Percentiles rank a stretch among this genome's conserved stretches.
phyloP scores from a whole-genome alignment of 352 stramenopile genomes.

The Phytophthora crassamura region DNA sequence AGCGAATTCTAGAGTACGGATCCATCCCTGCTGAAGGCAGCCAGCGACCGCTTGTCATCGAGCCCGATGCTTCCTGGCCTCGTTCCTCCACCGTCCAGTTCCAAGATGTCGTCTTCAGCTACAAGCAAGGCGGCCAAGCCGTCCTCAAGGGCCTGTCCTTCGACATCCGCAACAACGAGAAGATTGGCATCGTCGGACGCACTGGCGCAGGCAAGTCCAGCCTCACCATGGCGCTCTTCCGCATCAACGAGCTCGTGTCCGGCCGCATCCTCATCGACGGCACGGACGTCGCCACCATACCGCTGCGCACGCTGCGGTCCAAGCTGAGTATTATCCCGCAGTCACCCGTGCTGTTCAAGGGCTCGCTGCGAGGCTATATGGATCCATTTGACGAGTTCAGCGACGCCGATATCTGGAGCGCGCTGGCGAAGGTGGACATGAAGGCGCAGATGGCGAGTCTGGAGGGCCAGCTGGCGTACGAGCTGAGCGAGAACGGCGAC shows the following conservation, averaged over 20 bases:
- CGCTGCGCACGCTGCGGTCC: conserved; percentile 24
- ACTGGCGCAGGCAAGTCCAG: conserved; percentile 90
- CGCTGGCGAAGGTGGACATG: conserved; percentile 94
- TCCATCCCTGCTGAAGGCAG: conserved; percentile 35
- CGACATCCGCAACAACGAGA: conserved; percentile 63
- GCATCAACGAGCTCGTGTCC: conserved; percentile 77
- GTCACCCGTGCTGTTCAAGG: no score
- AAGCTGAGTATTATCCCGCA: conserved; percentile 3
- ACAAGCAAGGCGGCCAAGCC: conserved; percentile 10
- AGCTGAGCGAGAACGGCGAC: no score
- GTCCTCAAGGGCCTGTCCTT: conserved; percentile 56
- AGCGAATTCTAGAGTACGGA: conserved; percentile 56
- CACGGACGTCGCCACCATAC: conserved; percentile 43
- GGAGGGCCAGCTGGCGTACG: no score
- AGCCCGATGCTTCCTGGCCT: conserved; percentile 64
- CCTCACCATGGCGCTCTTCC: conserved; percentile 87
- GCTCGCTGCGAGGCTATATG: no score
- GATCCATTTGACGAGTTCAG: conserved; percentile 56
- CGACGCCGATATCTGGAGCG: conserved; percentile 57
- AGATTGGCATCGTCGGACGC: conserved; percentile 88
- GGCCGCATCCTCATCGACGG: conserved; percentile 59
- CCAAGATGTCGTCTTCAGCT: conserved; percentile 25
- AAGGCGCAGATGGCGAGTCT: no score
- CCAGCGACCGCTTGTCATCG: conserved; percentile 24
- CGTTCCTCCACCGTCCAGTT: conserved; percentile 79